A percentile compares a stretch with the other conserved stretches of the same genome.
Evolutionary conservation across 2,329 filamentous ascomycete species (phyloP).

Genomic region (Alternaria sp.): DNA sequence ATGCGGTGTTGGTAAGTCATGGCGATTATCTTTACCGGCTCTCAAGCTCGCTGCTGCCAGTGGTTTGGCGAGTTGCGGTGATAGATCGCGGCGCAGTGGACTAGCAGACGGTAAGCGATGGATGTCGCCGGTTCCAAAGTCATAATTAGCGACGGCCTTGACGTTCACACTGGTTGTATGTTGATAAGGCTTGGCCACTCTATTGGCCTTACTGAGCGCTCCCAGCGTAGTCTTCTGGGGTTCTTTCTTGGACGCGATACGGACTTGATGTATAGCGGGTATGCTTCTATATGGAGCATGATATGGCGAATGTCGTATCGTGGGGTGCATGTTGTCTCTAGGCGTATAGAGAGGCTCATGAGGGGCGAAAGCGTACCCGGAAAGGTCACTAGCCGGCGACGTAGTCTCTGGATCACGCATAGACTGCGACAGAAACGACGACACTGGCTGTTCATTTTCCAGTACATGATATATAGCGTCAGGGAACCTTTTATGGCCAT

Average conservation of each 20-base stretch:
- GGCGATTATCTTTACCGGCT: fast-evolving
- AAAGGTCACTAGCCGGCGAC: neutral
- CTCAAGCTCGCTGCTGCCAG: neutral
- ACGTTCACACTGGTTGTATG: neutral
- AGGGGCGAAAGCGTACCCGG: neutral
- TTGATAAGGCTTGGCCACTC: neutral
- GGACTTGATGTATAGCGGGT: neutral
- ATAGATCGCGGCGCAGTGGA: neutral
- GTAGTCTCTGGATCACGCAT: neutral
- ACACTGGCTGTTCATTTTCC: neutral
- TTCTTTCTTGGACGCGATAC: neutral
- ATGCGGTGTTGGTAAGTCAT: neutral
- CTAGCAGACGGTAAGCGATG: neutral
- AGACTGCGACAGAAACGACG: neutral
- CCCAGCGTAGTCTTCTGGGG: neutral
- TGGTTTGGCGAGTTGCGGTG: neutral
- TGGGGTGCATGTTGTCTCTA: neutral
- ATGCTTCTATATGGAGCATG: fast-evolving
- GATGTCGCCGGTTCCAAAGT: neutral
- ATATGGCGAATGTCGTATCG: neutral
- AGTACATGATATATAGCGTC: neutral
- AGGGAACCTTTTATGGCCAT: neutral
- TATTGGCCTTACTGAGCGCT: neutral
- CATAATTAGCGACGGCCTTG: neutral
- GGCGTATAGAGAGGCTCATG: neutral